phyloP scores from a whole-genome alignment of 169 alveolate genomes.

The Plasmodium vivax region DNA sequence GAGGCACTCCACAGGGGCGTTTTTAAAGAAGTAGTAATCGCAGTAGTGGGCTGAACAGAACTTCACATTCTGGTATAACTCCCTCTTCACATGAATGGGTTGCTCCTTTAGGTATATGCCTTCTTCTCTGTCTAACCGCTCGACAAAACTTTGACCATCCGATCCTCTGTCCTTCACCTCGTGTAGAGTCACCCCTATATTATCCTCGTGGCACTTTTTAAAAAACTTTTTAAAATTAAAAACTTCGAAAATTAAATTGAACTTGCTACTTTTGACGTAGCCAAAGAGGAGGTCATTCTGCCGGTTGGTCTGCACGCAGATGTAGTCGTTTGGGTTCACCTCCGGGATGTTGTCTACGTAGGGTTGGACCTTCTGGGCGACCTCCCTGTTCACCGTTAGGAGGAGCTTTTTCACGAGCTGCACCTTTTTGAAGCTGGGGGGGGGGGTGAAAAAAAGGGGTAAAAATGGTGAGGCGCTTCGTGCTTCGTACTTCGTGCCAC shows the following conservation, averaged over 20 bases:
- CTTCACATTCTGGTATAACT: background rate
- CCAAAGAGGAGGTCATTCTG: slow-evolving; percentile 59
- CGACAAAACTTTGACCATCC: background rate
- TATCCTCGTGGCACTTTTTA: slow-evolving; percentile 2
- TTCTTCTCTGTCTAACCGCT: background rate
- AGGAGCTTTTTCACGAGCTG: slow-evolving; percentile 30
- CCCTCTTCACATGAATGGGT: slow-evolving; percentile 12
- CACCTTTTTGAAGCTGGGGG: slow-evolving; percentile 36
- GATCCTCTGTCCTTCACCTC: slow-evolving; percentile 9
- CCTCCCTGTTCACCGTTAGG: slow-evolving; percentile 5
- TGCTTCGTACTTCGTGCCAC: no score
- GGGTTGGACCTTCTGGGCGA: background rate
- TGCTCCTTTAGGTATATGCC: slow-evolving; percentile 37
- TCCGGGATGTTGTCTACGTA: slow-evolving; percentile 38
- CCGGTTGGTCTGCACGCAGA: slow-evolving; percentile 61
- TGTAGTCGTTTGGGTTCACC: slow-evolving; percentile 38
- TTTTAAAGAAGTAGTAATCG: slow-evolving; percentile 51
- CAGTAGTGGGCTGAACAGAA: slow-evolving; percentile 12
- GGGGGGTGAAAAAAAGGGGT: background rate
- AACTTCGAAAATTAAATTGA: slow-evolving; percentile 57
- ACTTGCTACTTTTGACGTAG: slow-evolving; percentile 48
- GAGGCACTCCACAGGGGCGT: slow-evolving; percentile 4
- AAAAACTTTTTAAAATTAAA: slow-evolving; percentile 46
- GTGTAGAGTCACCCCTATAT: slow-evolving; percentile 7
- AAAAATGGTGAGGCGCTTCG: no score